Conservation (phyloP, 306 rosid species). For the Gleditsia sinensis region DNA sequence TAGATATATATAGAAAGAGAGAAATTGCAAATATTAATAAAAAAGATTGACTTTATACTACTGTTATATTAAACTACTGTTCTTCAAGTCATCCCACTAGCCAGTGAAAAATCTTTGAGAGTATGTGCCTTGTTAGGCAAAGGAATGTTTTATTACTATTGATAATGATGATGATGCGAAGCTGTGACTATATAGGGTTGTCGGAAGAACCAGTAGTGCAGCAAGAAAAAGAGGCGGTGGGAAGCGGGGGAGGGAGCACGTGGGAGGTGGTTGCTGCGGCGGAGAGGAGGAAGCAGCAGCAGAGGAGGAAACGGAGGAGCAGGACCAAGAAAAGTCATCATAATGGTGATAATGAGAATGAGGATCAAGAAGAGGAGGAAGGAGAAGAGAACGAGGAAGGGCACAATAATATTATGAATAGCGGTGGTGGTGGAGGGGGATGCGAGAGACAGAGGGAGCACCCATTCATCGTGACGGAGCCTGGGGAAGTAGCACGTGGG, state of each 20-base stretch:
- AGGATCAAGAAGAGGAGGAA: constrained; percentile 22
- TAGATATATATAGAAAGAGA: background rate
- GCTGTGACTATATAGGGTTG: constrained; percentile 46
- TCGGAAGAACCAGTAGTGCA: constrained; percentile 97
- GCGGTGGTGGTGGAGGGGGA: too few relatives aligned
- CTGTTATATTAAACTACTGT: constrained; percentile 60
- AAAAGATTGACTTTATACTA: background rate
- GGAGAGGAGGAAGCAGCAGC: constrained; percentile 55
- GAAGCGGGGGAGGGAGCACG: constrained; percentile 72
- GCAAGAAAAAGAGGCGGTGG: constrained; percentile 68
- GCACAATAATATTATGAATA: too few relatives aligned
- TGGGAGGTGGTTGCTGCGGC: constrained; percentile 50
- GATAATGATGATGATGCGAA: background rate
- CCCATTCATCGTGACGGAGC: constrained; percentile 95
- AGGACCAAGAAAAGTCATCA: constrained; percentile 24
- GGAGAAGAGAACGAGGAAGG: background rate
- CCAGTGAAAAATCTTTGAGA: background rate
- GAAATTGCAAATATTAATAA: background rate
- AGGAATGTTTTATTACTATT: background rate
- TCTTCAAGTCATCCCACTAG: constrained; percentile 14
- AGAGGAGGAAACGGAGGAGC: constrained; percentile 42
- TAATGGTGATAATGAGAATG: constrained; percentile 28
- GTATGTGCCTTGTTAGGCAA: background rate
- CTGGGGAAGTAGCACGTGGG: constrained; percentile 99
- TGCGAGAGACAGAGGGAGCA: constrained; percentile 87